phyloP scores from a whole-genome alignment of 2,329 filamentous ascomycete genomes.

The Fusarium fracticaudum region DNA sequence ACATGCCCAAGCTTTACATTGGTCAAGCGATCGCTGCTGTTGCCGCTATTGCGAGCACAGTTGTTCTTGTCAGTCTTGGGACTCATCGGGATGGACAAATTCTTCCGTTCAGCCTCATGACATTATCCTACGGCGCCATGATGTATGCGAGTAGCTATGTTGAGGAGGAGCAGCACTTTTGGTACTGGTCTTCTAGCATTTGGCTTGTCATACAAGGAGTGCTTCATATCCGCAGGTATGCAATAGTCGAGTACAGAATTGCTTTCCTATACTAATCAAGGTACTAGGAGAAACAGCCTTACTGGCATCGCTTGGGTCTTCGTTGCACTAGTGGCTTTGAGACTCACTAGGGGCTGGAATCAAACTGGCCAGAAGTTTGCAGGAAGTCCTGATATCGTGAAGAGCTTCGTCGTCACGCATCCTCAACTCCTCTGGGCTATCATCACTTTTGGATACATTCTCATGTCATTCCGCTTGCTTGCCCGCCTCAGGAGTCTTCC shows the following conservation, averaged over 20 bases:
- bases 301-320: constrained; percentile 47
- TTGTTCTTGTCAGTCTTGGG: constrained; percentile 21
- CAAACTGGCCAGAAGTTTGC: constrained; percentile 97
- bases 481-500: constrained; percentile 55
- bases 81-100: constrained; percentile 34
- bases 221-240: constrained; percentile 56
- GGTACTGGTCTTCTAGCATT: constrained; percentile 87
- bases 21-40: constrained; percentile 53
- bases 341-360: constrained; percentile 85
- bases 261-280: constrained; percentile 2
- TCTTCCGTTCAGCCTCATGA: constrained; percentile 60
- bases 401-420: constrained; percentile 71
- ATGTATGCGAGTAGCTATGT: constrained; percentile 99
- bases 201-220: constrained; percentile 70
- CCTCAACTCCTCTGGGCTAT: constrained; percentile 78
- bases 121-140: constrained; percentile 77
- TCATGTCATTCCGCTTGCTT: constrained; percentile 60
- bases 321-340: constrained; percentile 67
- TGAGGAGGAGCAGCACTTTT: constrained; percentile 98
- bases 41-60: constrained; percentile 41
- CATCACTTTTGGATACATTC: constrained; percentile 74
- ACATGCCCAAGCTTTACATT: constrained; percentile 69
- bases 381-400: constrained; percentile 88
- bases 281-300: constrained; percentile 40
- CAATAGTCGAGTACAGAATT: background rate